Evolutionary conservation across 108 stramenopile species (phyloP), one percentile per base, ranked within the genome.

Genomic region (Discostella pseudostelligera): DNA sequence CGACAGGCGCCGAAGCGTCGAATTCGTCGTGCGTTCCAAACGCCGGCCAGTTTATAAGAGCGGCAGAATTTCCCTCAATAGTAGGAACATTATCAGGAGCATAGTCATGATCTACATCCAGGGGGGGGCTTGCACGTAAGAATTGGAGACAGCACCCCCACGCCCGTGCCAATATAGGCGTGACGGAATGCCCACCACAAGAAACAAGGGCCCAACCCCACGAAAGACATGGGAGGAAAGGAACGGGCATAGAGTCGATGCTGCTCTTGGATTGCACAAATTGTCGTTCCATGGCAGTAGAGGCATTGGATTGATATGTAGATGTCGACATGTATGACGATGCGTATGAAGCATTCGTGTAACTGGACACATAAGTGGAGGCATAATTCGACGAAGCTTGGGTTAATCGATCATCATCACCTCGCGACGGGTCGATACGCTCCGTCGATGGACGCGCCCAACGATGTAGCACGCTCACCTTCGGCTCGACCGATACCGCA

Each of bases 201-300:
- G 74, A 83, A n/a, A 86, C 84, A 14, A 90, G 83, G 16, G 89
- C 87, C 86, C 90, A 90, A 17, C 90, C 89, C 93, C 93, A 95
- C 14, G 90, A 83, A 14, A 95, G 62, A 50, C 90, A 92, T 17
- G 93, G 93, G 19, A 91, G 70, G 62, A 74, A 86, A 8, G 82
- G 49, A 24, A 62, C 26, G 4, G 55, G 55, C 2, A 32, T 56
- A 8, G 32, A 28, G 21, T 51, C 50, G 14, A 51, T 22, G 26
- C 26, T 51, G 11, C 53, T 62, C 43, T 53, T 39, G 20, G 48
- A 36, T 47, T 47, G 57, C 42, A 24, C 19, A 1, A 32, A 24
- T 36, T 24, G 8, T 39, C 35, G 35, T 46, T 60, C 32, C 43
- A 54, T 25, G 1, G 42, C 20, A 19, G 24, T 53, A 1, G 44